A percentile compares a stretch with the other conserved stretches of the same genome.
Conservation (phyloP, 2,329 filamentous ascomycete species). For the Raffaelea albimanens region DNA sequence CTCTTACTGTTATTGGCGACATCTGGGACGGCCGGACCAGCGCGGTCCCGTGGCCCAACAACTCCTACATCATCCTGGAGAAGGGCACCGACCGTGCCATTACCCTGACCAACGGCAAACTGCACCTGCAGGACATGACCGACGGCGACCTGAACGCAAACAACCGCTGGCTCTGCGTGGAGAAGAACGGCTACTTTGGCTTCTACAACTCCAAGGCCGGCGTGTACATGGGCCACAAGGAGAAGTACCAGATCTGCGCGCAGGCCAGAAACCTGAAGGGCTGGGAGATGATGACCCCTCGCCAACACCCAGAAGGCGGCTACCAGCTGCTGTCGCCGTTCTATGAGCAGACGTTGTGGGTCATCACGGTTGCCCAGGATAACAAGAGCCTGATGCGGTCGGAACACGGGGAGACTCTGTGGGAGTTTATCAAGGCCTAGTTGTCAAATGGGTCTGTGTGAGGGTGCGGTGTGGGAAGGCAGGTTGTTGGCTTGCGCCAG, state of each 20-base stretch:
- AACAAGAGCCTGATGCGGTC: not conserved
- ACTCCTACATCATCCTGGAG: not conserved
- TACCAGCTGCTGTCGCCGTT: not conserved
- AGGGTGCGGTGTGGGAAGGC: no score
- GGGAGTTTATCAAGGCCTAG: not conserved
- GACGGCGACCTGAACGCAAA: not conserved
- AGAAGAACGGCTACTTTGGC: not conserved
- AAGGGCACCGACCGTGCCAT: not conserved
- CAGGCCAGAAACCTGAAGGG: not conserved
- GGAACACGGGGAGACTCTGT: not conserved
- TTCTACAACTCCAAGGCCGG: constrained; percentile 1
- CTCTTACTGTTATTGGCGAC: not conserved
- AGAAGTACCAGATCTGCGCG: not conserved
- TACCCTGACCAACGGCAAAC: not conserved
- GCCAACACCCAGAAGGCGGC: not conserved
- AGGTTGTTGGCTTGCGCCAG: not conserved
- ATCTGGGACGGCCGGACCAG: not conserved
- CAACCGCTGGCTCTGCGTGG: constrained; percentile 1
- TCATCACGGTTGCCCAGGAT: not conserved
- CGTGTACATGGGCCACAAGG: not conserved
- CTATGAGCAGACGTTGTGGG: not conserved
- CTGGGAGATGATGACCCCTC: not conserved
- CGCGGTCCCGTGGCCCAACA: not conserved
- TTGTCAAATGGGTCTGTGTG: no score
- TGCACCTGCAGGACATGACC: not conserved